Evolutionary conservation across 805 yeast species (phyloP).

Genomic region (Scheffersomyces lignosus): DNA sequence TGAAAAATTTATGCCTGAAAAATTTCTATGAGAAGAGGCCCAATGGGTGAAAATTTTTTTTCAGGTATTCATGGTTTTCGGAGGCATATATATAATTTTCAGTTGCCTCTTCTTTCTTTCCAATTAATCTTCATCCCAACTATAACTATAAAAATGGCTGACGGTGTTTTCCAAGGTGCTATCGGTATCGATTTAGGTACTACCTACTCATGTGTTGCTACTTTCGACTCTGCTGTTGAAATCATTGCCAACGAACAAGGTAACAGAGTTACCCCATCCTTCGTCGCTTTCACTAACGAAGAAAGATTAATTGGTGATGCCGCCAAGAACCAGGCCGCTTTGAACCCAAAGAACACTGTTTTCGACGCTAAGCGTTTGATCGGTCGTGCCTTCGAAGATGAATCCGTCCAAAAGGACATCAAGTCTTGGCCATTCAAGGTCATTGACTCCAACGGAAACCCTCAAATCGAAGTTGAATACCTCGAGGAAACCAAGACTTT

Average conservation of each 20-base stretch:
- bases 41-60: slow-evolving; percentile 18
- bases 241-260: slow-evolving; percentile 53
- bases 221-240: slow-evolving; percentile 50
- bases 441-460: slow-evolving; percentile 46
- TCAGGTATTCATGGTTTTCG: slow-evolving; percentile 1
- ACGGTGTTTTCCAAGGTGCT: slow-evolving; percentile 98
- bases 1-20: background rate
- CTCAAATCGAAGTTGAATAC: slow-evolving; percentile 47
- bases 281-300: slow-evolving; percentile 49
- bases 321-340: slow-evolving; percentile 52
- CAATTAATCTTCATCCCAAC: slow-evolving; percentile 8
- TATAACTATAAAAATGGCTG: slow-evolving; percentile 65
- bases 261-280: slow-evolving; percentile 53
- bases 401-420: slow-evolving; percentile 58
- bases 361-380: slow-evolving; percentile 53
- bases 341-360: slow-evolving; percentile 50
- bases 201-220: slow-evolving; percentile 52
- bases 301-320: slow-evolving; percentile 55
- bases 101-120: slow-evolving; percentile 4
- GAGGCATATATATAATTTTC: slow-evolving; percentile 4
- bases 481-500: slow-evolving; percentile 47
- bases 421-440: slow-evolving; percentile 51
- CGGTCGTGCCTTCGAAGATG: slow-evolving; percentile 63
- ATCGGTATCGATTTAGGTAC: slow-evolving; percentile 56
- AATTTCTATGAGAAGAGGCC: no score